phyloP scores from a whole-genome alignment of 148 eudicot genomes.

The Cornus florida region DNA sequence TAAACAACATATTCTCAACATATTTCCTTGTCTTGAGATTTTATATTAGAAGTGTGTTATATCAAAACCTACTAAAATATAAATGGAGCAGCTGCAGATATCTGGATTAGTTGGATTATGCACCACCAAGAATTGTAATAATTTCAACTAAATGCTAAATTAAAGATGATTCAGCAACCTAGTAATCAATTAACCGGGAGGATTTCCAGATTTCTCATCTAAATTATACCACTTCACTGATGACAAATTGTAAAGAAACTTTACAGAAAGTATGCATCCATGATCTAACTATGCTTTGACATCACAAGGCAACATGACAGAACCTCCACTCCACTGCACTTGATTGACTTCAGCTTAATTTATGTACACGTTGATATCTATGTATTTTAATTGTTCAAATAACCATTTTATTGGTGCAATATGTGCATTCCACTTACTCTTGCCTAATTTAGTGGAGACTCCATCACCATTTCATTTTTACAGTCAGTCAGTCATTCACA shows the following conservation, averaged over 20 bases:
- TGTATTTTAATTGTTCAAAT: neutral
- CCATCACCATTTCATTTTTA: constrained; percentile 12
- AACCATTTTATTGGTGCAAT: neutral
- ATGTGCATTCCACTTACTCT: constrained; percentile 19
- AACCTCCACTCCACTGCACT: neutral
- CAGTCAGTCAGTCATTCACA: neutral
- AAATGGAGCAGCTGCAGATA: no score
- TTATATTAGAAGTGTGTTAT: no score
- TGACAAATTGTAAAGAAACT: neutral
- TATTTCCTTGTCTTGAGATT: no score
- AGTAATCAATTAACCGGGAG: constrained; percentile 1
- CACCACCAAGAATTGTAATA: no score
- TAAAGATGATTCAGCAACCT: neutral
- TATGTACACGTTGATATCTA: neutral
- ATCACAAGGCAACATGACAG: neutral
- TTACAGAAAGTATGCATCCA: neutral
- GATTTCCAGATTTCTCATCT: neutral
- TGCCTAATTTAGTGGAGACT: constrained; percentile 28
- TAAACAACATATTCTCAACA: no score
- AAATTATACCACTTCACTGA: no score
- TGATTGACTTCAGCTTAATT: neutral
- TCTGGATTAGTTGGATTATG: no score
- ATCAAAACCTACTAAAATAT: no score
- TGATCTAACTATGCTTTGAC: neutral
- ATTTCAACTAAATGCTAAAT: no score